These are phyloP conservation scores for Coffea eugenioides DNA, from an alignment of 257 asterid species.

Conservation along the genomic window DNA sequence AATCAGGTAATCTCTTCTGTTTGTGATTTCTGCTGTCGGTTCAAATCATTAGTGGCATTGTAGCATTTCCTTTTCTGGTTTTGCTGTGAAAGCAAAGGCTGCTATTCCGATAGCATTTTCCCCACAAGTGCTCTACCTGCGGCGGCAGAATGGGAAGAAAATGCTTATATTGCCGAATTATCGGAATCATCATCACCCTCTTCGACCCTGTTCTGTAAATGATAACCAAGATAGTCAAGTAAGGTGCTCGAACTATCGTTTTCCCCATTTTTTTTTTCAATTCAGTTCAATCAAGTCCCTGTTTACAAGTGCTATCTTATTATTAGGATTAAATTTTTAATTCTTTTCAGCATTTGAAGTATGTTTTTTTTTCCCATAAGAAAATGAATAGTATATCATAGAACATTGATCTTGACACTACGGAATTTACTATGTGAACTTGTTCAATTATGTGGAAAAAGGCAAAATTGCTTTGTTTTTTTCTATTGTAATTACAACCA, in stretches of 20 bases:
- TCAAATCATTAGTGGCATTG: no score
- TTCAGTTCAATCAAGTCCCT: not conserved
- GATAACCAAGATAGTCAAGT: slow-evolving; percentile 1
- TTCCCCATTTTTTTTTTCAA: not conserved
- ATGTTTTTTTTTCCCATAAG: no score
- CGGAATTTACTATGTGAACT: no score
- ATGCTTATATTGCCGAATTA: not conserved
- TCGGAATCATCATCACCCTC: not conserved
- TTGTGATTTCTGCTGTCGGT: no score
- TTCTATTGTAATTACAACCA: no score
- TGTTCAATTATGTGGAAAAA: no score
- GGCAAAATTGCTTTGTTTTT: no score
- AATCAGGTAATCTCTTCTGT: no score
- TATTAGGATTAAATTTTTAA: not conserved
- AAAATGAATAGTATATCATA: no score
- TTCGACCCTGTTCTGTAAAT: slow-evolving; percentile 1
- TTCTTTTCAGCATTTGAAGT: not conserved
- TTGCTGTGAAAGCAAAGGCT: not conserved
- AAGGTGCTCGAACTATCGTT: not conserved
- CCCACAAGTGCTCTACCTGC: not conserved
- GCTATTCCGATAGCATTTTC: not conserved
- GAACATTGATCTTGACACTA: no score
- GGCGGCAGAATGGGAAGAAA: not conserved
- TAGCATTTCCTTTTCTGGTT: no score
- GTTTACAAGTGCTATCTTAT: not conserved